Conservation (phyloP, 768 basidiomycete genomes). For the Macrolepiota dolichaula region DNA sequence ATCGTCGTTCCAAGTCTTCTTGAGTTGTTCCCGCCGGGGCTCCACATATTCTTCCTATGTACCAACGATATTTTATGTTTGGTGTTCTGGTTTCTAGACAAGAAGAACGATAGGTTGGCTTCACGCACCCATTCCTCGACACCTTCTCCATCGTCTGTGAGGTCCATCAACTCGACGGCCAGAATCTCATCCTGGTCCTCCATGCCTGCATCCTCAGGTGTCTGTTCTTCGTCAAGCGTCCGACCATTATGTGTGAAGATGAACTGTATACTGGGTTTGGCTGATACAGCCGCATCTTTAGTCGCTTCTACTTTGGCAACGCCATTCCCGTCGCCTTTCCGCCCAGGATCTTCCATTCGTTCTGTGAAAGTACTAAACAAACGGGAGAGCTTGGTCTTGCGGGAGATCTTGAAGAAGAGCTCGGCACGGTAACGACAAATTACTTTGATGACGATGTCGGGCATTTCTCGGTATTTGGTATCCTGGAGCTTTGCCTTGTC, state of each 20-base stretch:
- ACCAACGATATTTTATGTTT: slow-evolving; percentile 6
- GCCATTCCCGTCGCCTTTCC: slow-evolving; percentile 34
- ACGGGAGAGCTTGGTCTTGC: slow-evolving; percentile 81
- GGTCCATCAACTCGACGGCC: slow-evolving; percentile 87
- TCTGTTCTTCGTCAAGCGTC: slow-evolving; percentile 75
- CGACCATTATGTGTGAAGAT: slow-evolving; percentile 83
- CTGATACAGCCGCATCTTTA: slow-evolving; percentile 49
- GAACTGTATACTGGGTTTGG: slow-evolving; percentile 63
- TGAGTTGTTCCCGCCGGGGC: slow-evolving; percentile 64
- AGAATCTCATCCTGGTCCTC: slow-evolving; percentile 88
- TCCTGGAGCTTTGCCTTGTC: slow-evolving; percentile 80
- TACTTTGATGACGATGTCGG: slow-evolving; percentile 89
- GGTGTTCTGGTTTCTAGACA: not conserved
- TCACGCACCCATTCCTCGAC: slow-evolving; percentile 60
- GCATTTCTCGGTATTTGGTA: slow-evolving; percentile 78
- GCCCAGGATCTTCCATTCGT: slow-evolving; percentile 68
- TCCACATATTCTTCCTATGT: slow-evolving; percentile 62
- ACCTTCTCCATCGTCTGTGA: slow-evolving; percentile 65
- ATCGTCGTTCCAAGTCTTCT: slow-evolving; percentile 79
- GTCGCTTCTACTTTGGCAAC: slow-evolving; percentile 42
- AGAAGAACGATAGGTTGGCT: not conserved
- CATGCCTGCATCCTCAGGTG: slow-evolving; percentile 83
- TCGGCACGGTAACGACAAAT: slow-evolving; percentile 87
- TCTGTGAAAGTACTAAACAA: slow-evolving; percentile 88
- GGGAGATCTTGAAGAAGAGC: slow-evolving; percentile 89